Base-by-base conservation (phyloP, 1,284 basidiomycete genomes). In the Sporisorium reilianum region DNA sequence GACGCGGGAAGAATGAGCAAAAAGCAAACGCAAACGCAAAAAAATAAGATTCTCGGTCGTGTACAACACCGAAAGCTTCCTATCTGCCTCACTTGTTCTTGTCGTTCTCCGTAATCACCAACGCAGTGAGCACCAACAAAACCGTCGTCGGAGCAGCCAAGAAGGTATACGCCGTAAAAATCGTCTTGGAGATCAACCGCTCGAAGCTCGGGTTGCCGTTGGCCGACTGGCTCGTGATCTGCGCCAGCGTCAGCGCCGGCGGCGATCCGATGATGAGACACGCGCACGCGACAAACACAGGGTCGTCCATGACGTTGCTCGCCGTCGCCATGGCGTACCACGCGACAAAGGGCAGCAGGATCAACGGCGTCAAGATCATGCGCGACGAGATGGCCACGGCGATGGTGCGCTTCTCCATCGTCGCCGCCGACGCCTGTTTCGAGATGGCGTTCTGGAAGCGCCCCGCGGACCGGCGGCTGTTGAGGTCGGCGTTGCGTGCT, bases 181-280 rank as follows among this genome's bases (percentile, higher is more conserved):
- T 88, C 0, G 87, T 88, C 73, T 87, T 87, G 45, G 85, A 86
- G 68, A 97, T 93, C 52, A 97, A 88, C 7, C 93, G 88, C 85
- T 97, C 95, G 82, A 97, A 96, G 0, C 93, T 91, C 80, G 94
- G 92, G 11, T 93, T 93, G 0, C 91, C 91, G 28, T 74, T 44
- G 6, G 73, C 78, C 2, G 90, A 92, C 5, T 92, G 92, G 85
- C 93, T 92, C 1, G 93, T 94, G 80, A 96, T 94, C 88, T 95
- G 92, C 25, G 78, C 79, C 56, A 74, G 53, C 8, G 77, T 55
- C 32, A 79, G 61, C 2, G 93, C 93, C 0, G 93, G 92, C 1
- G 93, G 93, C 5, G 91, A 91, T 6, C 91, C 89, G 42, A 93
- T 87, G 41, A 94, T 85, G 16, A 93, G 86, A 34, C 92, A 90